Percentiles rank a stretch among this genome's conserved stretches.
Evolutionary conservation across 2,329 filamentous ascomycete species (phyloP).

Genomic region (Arthrobotrys sinensis): DNA sequence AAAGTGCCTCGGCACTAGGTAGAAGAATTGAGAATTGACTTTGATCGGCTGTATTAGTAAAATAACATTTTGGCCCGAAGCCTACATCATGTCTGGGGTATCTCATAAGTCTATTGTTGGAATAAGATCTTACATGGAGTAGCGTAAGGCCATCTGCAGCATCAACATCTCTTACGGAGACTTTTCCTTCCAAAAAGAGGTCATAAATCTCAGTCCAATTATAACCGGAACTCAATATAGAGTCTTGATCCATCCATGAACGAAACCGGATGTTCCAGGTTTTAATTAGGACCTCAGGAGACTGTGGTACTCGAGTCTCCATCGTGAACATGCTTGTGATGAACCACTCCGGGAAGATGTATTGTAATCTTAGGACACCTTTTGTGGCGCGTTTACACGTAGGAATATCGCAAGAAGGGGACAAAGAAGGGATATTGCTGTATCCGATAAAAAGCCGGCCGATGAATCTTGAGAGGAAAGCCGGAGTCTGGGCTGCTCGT

Average conservation of each 20-base stretch:
- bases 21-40: too few relatives aligned
- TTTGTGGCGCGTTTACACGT: neutral
- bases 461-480: slow-evolving; percentile 1
- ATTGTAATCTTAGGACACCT: neutral
- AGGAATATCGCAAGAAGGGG: neutral
- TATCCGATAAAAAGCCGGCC: slow-evolving; percentile 17
- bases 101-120: neutral
- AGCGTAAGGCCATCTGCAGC: neutral
- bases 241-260: neutral
- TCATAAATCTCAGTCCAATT: neutral
- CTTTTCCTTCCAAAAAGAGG: neutral
- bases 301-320: neutral
- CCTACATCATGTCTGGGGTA: too few relatives aligned
- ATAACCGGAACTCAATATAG: neutral
- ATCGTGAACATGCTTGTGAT: neutral
- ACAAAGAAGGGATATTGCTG: neutral
- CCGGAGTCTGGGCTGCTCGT: neutral
- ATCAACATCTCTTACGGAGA: slow-evolving; percentile 11
- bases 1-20: too few relatives aligned
- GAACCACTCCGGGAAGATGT: slow-evolving; percentile 11
- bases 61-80: too few relatives aligned
- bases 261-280: neutral
- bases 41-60: too few relatives aligned
- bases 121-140: slow-evolving; percentile 8
- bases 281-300: neutral